A percentile compares a stretch with the other conserved stretches of the same genome.
These are phyloP conservation scores for Penicillium sp. DNA, from an alignment of 2,329 filamentous ascomycete species.

Conservation along the genomic window DNA sequence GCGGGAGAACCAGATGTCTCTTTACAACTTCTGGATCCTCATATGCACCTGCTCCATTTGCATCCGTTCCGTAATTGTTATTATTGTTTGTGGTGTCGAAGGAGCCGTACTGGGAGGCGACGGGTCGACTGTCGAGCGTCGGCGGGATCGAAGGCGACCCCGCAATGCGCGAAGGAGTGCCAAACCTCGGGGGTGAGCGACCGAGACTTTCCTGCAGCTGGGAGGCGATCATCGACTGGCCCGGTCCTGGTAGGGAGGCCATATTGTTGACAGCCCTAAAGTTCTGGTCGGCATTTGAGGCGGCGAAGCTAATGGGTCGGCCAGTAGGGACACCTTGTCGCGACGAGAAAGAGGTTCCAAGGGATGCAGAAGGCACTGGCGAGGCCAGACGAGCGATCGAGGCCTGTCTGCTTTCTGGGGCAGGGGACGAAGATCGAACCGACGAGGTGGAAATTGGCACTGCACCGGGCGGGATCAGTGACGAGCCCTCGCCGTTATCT, in stretches of 20 bases:
- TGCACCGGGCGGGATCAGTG: constrained; percentile 35
- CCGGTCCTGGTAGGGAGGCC: constrained; percentile 71
- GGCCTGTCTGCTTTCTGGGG: constrained; percentile 52
- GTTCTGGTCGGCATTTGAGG: constrained; percentile 57
- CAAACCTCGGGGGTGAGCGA: constrained; percentile 47
- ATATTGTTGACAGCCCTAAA: constrained; percentile 64
- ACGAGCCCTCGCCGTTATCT: constrained; percentile 44
- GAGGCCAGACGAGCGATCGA: constrained; percentile 61
- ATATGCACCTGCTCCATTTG: constrained; percentile 57
- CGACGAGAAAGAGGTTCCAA: constrained; percentile 35
- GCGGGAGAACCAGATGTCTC: constrained; percentile 81
- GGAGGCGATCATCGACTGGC: constrained; percentile 83
- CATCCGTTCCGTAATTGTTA: constrained; percentile 18
- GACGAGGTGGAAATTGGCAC: constrained; percentile 6
- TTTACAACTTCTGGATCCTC: constrained; percentile 92
- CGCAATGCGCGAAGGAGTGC: constrained; percentile 55
- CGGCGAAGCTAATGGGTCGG: constrained; percentile 44
- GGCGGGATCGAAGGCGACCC: constrained; percentile 61
- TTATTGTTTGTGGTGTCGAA: constrained; percentile 68
- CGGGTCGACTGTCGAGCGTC: constrained; percentile 52
- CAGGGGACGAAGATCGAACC: constrained; percentile 38
- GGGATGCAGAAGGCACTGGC: constrained; percentile 54
- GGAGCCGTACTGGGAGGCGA: constrained; percentile 79
- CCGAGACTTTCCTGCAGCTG: constrained; percentile 78
- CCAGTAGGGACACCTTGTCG: constrained; percentile 48